Evolutionary conservation across 1,139 yeast genomes (phyloP), one percentile per base, ranked within the genome.

Genomic region (Keqinozyma sinolaborantium): DNA sequence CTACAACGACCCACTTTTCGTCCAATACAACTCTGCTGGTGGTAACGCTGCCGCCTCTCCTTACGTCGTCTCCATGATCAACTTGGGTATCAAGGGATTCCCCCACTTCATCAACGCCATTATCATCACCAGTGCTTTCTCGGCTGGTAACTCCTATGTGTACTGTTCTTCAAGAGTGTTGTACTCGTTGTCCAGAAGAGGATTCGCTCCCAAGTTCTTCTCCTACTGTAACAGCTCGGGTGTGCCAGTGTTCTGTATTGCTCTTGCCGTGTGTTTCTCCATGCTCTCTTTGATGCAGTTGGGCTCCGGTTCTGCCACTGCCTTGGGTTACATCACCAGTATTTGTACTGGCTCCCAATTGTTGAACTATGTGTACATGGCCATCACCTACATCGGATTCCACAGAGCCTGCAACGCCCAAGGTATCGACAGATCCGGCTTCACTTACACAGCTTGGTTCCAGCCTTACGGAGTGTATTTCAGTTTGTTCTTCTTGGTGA

Each of bases 271-370:
- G 81, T 80, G 4, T 82, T 83, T 48, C 59, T 83, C 36, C 70
- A 80, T 9, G 69, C 76, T 42, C 60, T 82, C 24, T 76, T 80
- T 34, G 74, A 86, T 0, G 72, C 85, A 0, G 10, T 18, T 18
- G 10, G 21, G 21, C 24, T 70, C 86, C 0, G 83, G 85, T 1
- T 77, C 87, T 24, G 71, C 75, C 14, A 73, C 70, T 11, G 94
- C 82, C n/a, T 66, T 84, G 45, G 72, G 73, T 48, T 83, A 87
- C 83, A 70, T 84, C 51, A 79, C 83, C 34, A 79, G 77, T 45
- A 60, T 84, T 44, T 81, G 82, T 42, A 83, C 94, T 2, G 83
- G 87, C 1, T 79, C 87, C 2, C 90, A 83, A 53, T 60, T 83
- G 43, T 72, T 83, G 47, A 83, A 68, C 83, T 33, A 53, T 83